Evolutionary conservation across 2,329 filamentous ascomycete genomes (phyloP).

Genomic region (Ophiostoma angusticollis): DNA sequence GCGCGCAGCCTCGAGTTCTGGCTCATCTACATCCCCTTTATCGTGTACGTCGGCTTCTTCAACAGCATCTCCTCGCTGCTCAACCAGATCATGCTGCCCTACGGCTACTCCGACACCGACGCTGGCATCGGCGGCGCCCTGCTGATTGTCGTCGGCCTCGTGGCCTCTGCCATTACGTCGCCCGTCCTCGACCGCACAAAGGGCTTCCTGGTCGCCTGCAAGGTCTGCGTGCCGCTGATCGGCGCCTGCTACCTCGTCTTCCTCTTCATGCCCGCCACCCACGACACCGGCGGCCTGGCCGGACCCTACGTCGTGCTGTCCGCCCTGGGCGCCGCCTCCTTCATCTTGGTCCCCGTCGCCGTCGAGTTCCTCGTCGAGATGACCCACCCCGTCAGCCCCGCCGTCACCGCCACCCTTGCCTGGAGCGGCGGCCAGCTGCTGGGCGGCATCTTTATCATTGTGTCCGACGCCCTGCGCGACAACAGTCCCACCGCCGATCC

Average conservation of each 20-base stretch:
- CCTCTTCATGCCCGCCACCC: slow-evolving; percentile 63
- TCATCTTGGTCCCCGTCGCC: slow-evolving; percentile 68
- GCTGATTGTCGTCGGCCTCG: slow-evolving; percentile 77
- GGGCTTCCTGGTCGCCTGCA: slow-evolving; percentile 60
- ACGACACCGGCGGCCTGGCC: slow-evolving; percentile 32
- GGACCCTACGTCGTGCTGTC: slow-evolving; percentile 66
- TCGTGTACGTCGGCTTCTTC: slow-evolving; percentile 81
- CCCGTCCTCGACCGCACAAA: slow-evolving; percentile 81
- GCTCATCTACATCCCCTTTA: slow-evolving; percentile 69
- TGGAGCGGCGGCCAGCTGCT: slow-evolving; percentile 81
- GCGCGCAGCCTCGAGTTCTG: slow-evolving; percentile 57
- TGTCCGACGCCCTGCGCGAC: slow-evolving; percentile 62
- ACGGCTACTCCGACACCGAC: slow-evolving; percentile 70
- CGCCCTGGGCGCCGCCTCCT: slow-evolving; percentile 65
- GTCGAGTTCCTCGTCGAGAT: slow-evolving; percentile 82
- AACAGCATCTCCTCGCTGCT: slow-evolving; percentile 80
- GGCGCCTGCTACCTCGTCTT: slow-evolving; percentile 62
- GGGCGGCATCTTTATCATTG: slow-evolving; percentile 72
- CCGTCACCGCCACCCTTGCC: slow-evolving; percentile 69
- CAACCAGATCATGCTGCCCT: slow-evolving; percentile 80
- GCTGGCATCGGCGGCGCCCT: slow-evolving; percentile 83
- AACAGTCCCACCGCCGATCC: slow-evolving; percentile 39
- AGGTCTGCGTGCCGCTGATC: slow-evolving; percentile 61
- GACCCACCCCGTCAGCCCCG: slow-evolving; percentile 74
- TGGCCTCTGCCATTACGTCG: slow-evolving; percentile 60